Evolutionary conservation across 805 yeast genomes (phyloP), one percentile per base, ranked within the genome.

Genomic region (Candida xyloterini): DNA sequence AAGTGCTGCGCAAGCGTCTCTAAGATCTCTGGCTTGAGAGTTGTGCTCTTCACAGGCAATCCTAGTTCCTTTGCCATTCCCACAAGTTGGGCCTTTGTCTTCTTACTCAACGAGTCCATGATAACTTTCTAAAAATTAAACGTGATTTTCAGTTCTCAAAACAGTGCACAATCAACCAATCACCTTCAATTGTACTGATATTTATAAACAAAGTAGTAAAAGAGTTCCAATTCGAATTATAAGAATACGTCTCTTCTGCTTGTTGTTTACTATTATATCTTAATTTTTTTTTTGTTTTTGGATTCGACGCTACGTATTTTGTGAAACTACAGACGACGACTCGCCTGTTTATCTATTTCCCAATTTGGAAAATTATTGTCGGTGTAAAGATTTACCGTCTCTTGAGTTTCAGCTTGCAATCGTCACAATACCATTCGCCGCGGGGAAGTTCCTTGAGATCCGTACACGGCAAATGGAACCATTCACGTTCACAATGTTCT

Each of bases 381-480:
- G 36, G 41, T 32, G 36, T 27, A 27, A 20, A 27, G 32, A 32
- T 21, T 31, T 22, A 32, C 10, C 42, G 33, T 33, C 33, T 22
- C 33, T 41, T 43, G 43, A 44, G 38, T 27, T 51, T 53, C 18
- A 47, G 46, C 35, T 58, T 61, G 59, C 91, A 84, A 44, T 79
- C 85, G 40, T 81, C 80, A 57, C 91, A 84, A 52, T 76, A 81
- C 91, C 91, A 84, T 53, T 81, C 82, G 10, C 89, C 89, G 66
- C 81, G 84, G 2, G 97, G 98, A 5, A 91, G 76, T 35, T 88
- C 81, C 35, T 81, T 78, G 52, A 89, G 73, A 0, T 96, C 96
- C 30, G 87, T 84, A 63, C 98, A 90, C 13, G 95, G 95, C 51
- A 91, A 68, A 67, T 90, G 98, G 66, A 90, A 90, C 98, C 98